A percentile compares a stretch with the other conserved stretches of the same genome.
Evolutionary conservation across 75 land plant species (phyloP).

Genomic region (Larix kaempferi): DNA sequence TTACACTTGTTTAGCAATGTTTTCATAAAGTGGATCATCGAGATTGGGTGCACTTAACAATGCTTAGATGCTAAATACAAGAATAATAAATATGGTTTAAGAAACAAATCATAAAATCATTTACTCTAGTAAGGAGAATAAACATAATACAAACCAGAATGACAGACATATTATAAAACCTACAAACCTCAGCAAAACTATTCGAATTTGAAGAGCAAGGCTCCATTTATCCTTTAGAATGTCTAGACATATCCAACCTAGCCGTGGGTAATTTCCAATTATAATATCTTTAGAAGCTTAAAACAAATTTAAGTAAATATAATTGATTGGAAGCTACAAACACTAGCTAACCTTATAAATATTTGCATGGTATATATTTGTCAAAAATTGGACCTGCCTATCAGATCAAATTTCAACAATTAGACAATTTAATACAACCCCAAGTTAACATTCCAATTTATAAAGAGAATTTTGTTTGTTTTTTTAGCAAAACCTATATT

Average conservation of each 20-base stretch:
- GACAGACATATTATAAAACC: too few species aligned
- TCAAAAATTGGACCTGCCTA: conserved; percentile 48
- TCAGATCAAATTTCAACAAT: too few species aligned
- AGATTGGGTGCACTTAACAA: conserved; percentile 95
- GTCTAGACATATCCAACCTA: conserved; percentile 63
- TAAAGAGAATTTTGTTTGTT: too few species aligned
- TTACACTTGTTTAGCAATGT: conserved; percentile 97
- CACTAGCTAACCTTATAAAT: conserved; percentile 40
- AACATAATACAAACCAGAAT: conserved; percentile 17
- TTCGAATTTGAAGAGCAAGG: conserved; percentile 63
- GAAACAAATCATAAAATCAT: not conserved
- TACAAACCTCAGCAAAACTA: conserved; percentile 48
- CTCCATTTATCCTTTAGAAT: conserved; percentile 68
- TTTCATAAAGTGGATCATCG: conserved; percentile 93
- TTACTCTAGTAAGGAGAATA: not conserved
- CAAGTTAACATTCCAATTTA: too few species aligned
- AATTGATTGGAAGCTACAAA: not conserved
- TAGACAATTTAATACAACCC: too few species aligned
- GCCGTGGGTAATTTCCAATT: conserved; percentile 15
- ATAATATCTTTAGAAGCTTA: not conserved
- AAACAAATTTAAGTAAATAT: too few species aligned
- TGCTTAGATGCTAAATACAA: conserved; percentile 36
- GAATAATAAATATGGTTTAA: not conserved
- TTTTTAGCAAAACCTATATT: too few species aligned
- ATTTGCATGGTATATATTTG: conserved; percentile 57